phyloP scores from a whole-genome alignment of 2,329 filamentous ascomycete genomes.

The Sclerotinia trifoliorum region DNA sequence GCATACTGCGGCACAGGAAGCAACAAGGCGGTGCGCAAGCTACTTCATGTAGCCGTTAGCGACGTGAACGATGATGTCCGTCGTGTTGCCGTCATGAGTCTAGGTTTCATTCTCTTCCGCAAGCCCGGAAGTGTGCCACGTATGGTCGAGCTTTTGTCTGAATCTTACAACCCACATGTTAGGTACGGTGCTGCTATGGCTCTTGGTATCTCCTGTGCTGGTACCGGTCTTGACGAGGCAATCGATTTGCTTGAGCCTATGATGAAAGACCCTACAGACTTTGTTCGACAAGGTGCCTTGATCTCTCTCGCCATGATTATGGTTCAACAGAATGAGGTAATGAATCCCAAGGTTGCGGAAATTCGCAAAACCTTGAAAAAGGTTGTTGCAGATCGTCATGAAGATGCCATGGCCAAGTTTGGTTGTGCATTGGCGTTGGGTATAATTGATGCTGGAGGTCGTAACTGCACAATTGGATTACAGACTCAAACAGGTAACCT shows the following conservation, averaged over 20 bases:
- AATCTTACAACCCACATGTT: conserved; percentile 98
- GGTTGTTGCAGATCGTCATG: conserved; percentile 89
- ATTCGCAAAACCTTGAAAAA: conserved; percentile 94
- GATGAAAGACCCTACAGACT: conserved; percentile 99
- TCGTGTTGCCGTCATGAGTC: conserved; percentile 92
- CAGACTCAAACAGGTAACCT: conserved; percentile 98
- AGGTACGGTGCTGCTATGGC: conserved; percentile 98
- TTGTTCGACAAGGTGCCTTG: conserved; percentile 92
- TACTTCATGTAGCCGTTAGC: conserved; percentile 93
- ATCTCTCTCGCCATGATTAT: conserved; percentile 97
- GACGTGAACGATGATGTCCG: conserved; percentile 98
- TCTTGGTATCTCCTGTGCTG: conserved; percentile 94
- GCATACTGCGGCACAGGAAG: conserved; percentile 96
- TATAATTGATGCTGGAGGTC: conserved; percentile 95
- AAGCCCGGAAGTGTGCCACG: conserved; percentile 96
- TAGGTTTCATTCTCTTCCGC: conserved; percentile 97
- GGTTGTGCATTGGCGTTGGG: conserved; percentile 90
- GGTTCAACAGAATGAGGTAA: conserved; percentile 97
- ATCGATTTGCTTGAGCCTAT: conserved; percentile 97
- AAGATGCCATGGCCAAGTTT: conserved; percentile 99
- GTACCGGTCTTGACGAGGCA: conserved; percentile 92
- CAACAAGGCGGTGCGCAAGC: conserved; percentile 96
- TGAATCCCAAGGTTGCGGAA: conserved; percentile 92
- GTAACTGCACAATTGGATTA: conserved; percentile 96
- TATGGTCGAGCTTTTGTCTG: conserved; percentile 97